Evolutionary conservation across 1,139 yeast genomes (phyloP), one percentile per base, ranked within the genome.

Genomic region (Eremothecium gossypii): DNA sequence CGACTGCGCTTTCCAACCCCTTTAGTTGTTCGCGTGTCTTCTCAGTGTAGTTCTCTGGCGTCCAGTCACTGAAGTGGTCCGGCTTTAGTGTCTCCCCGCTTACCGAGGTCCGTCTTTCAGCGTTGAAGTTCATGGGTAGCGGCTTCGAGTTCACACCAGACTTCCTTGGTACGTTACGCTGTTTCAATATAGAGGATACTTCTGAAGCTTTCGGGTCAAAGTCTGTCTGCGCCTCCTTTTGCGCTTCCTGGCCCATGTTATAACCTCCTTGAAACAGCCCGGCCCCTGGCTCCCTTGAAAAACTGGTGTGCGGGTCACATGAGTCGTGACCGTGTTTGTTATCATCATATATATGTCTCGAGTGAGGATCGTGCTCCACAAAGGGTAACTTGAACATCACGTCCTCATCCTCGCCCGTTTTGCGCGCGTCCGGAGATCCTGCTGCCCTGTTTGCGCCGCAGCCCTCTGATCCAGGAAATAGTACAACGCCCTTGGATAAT

Each of bases 61-160:
- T 77, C 91, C 91, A 83, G 58, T 80, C 84, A 38, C 78, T 75
- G 54, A 73, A 60, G 13, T 60, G 60, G 42, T 61, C 58, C 6
- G 71, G 71, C 45, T 67, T 65, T 36, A 67, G 54, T 7, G 71
- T 65, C 65, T 85, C 95, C 4, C 95, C 95, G 41, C 87, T 77
- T 17, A 86, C 95, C 26, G 93, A 81, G 4, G 86, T 82, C 68
- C 95, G 78, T 68, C 96, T 76, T 61, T 81, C 77, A 39, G 87
- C 86, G 58, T 83, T 83, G 65, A 83, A 81, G 34, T 76, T 70
- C 40, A 67, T 61, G 17, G 83, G 83, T 40, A 77, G 42, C 28
- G 50, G 54, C 45, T 40, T 45, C 8, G 47, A 49, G 45, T 43
- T 47, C 35, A 36, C 47, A 28, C 41, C 40, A 8, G 46, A 42